These are phyloP conservation scores for Fusarium sp. DNA, from an alignment of 2,329 filamentous ascomycete genomes.

Conservation along the genomic window DNA sequence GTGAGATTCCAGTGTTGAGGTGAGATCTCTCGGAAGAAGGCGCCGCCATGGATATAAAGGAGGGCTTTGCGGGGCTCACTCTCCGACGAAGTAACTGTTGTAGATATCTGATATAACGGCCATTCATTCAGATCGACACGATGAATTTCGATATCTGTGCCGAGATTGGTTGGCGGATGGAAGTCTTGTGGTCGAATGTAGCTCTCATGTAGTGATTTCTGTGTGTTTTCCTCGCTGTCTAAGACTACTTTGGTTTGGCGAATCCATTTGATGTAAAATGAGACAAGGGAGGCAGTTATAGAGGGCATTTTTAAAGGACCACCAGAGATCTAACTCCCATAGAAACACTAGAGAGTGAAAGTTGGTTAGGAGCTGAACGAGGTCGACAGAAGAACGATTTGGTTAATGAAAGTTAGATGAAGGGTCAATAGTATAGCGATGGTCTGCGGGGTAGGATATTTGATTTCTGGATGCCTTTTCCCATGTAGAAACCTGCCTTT, in stretches of 20 bases:
- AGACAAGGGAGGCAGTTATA: not conserved
- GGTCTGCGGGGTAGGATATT: too few species aligned
- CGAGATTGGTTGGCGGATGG: not conserved
- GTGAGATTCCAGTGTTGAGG: slow-evolving; percentile 4
- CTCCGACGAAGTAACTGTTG: accelerated
- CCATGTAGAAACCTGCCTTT: too few species aligned
- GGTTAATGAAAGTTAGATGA: too few species aligned
- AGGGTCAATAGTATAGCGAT: too few species aligned
- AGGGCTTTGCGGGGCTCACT: not conserved
- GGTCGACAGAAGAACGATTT: too few species aligned
- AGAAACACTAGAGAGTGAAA: too few species aligned
- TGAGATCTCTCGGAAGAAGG: slow-evolving; percentile 2
- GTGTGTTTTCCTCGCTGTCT: not conserved
- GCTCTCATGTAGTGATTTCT: not conserved
- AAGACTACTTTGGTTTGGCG: not conserved
- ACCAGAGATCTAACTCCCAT: too few species aligned
- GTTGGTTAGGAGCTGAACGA: too few species aligned
- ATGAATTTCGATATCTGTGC: not conserved
- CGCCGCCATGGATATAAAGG: slow-evolving; percentile 5
- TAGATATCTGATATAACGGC: slow-evolving; percentile 2
- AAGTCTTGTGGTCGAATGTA: slow-evolving; percentile 1
- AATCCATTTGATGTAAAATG: not conserved
- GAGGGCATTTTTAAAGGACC: not conserved
- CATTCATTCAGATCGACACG: slow-evolving; percentile 12
- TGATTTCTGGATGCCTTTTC: too few species aligned